These are phyloP conservation scores for Lactifluus hygrophoroides DNA, from an alignment of 768 basidiomycete genomes.

Conservation along the genomic window DNA sequence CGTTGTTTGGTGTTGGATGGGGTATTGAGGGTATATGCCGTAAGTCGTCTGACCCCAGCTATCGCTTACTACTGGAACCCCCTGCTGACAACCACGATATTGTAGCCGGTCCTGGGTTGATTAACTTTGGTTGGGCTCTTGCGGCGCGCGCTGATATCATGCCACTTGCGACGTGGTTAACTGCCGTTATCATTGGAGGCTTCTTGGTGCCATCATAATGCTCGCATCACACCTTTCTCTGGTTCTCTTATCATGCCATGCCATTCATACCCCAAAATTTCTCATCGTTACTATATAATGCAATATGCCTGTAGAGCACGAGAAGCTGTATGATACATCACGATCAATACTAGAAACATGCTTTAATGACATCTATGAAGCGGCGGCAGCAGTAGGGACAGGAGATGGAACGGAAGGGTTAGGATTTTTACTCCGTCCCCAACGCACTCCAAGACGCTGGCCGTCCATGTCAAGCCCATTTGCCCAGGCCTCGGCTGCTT, in stretches of 20 bases:
- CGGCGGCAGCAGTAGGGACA: not conserved
- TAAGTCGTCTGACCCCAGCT: conserved; percentile 29
- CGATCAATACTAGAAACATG: not conserved
- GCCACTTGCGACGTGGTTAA: conserved; percentile 36
- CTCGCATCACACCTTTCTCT: not conserved
- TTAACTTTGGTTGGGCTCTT: conserved; percentile 49
- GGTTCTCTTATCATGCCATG: not conserved
- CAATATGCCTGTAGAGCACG: not conserved
- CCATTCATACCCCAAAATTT: not conserved
- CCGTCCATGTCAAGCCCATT: conserved; percentile 83
- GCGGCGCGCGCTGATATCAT: conserved; percentile 29
- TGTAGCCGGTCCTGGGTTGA: conserved; percentile 52
- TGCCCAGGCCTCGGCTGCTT: conserved; percentile 84
- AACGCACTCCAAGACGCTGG: conserved; percentile 65
- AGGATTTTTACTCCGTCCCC: conserved; percentile 66
- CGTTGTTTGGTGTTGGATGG: conserved; percentile 57
- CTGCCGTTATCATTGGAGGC: conserved; percentile 25
- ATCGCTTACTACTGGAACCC: not conserved
- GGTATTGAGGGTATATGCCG: conserved; percentile 53
- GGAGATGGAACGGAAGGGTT: not conserved
- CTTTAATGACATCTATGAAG: not conserved
- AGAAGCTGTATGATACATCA: conserved; percentile 4
- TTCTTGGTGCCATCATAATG: conserved; percentile 15
- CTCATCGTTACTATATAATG: conserved; percentile 8
- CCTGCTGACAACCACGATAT: not conserved